Percentiles rank a stretch among this genome's conserved stretches.
Conservation (phyloP, 805 yeast genomes). For the Yarrowia sp. region DNA sequence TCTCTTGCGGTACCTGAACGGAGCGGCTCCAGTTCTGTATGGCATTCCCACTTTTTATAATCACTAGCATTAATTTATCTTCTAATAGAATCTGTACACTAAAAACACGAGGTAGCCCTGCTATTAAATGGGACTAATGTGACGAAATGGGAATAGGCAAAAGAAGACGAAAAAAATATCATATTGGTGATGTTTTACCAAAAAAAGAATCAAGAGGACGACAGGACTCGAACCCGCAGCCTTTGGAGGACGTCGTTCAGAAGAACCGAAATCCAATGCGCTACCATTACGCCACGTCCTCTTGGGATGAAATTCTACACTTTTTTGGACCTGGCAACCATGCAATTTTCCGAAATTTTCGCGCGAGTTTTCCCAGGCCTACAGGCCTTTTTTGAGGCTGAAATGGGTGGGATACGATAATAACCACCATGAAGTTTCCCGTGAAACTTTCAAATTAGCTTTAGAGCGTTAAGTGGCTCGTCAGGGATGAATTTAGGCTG, state of each 20-base stretch:
- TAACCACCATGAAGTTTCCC: too few relatives aligned
- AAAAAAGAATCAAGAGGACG: background rate
- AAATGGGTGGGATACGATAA: too few relatives aligned
- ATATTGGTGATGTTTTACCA: background rate
- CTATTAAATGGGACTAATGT: background rate
- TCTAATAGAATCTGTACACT: background rate
- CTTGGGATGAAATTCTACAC: background rate
- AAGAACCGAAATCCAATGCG: conserved; percentile 18
- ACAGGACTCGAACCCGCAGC: conserved; percentile 21
- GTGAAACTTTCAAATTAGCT: too few relatives aligned
- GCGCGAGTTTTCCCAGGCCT: background rate
- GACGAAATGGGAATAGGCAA: background rate
- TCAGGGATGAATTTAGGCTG: too few relatives aligned
- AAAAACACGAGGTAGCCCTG: background rate
- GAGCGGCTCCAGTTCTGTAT: conserved; percentile 88
- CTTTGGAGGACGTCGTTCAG: conserved; percentile 16
- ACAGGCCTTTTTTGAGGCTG: background rate
- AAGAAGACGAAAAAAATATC: too few relatives aligned
- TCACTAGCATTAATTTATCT: conserved; percentile 7
- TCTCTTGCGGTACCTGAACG: conserved; percentile 71
- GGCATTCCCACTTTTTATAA: conserved; percentile 60
- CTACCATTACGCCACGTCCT: conserved; percentile 19
- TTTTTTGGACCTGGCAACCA: background rate
- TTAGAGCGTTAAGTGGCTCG: too few relatives aligned
- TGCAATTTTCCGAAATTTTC: background rate